Conservation (phyloP, 2,329 filamentous ascomycete species). For the Sarocladium strictum region DNA sequence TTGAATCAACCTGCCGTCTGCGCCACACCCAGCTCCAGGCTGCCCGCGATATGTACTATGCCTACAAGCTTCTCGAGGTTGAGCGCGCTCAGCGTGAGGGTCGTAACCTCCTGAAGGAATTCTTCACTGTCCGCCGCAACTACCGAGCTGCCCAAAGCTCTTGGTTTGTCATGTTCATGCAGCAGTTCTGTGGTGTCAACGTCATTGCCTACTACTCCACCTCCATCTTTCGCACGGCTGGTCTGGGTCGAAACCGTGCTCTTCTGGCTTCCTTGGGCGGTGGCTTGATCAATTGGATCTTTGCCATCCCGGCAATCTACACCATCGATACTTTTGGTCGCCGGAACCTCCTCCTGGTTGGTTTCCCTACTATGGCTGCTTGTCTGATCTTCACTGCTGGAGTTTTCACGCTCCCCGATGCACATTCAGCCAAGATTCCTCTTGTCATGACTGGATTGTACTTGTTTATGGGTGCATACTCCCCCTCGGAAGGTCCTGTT, state of each 20-base stretch:
- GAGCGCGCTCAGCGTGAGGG: constrained; percentile 23
- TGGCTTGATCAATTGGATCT: constrained; percentile 51
- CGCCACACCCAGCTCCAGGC: constrained; percentile 43
- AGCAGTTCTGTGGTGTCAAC: constrained; percentile 39
- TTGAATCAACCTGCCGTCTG: constrained; percentile 36
- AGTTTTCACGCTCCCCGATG: constrained; percentile 36
- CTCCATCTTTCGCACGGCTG: constrained; percentile 33
- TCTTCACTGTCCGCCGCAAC: constrained; percentile 31
- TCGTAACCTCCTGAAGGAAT: constrained; percentile 27
- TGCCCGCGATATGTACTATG: constrained; percentile 45
- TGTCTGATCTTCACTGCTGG: constrained; percentile 42
- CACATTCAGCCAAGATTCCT: constrained; percentile 19
- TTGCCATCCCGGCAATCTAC: constrained; percentile 51
- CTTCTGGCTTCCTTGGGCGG: constrained; percentile 51
- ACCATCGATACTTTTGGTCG: constrained; percentile 55
- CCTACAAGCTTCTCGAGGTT: constrained; percentile 31
- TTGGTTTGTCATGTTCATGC: constrained; percentile 32
- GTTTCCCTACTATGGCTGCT: constrained; percentile 47
- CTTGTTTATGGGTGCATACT: constrained; percentile 34
- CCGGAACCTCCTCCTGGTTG: constrained; percentile 48
- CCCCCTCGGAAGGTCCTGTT: constrained; percentile 49
- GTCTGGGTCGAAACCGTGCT: constrained; percentile 33
- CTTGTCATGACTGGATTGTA: constrained; percentile 33
- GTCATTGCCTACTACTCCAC: constrained; percentile 53
- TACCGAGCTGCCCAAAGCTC: constrained; percentile 29